phyloP scores from a whole-genome alignment of 176 grass and related monocot genomes.

The Carex kokanica region DNA sequence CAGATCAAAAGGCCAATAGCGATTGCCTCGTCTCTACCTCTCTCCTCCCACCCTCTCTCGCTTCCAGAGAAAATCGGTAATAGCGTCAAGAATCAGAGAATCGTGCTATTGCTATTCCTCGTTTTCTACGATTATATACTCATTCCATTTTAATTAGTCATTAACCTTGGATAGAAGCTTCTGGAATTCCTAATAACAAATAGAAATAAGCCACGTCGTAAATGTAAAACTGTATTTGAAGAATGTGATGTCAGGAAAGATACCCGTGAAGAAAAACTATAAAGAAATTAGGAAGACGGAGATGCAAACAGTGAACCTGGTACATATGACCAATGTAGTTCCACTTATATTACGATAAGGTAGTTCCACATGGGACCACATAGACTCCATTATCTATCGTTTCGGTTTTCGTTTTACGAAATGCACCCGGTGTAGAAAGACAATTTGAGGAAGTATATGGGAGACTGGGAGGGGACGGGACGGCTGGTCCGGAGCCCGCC shows the following conservation, averaged over 20 bases:
- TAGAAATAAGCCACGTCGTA: background rate
- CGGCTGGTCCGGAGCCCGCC: slow-evolving; percentile 13
- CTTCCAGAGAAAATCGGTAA: slow-evolving; percentile 17
- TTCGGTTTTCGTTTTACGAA: background rate
- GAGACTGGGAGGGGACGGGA: background rate
- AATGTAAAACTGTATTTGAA: background rate
- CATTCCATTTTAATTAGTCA: background rate
- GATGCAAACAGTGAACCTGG: background rate
- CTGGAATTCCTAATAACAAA: background rate
- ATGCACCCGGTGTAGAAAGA: background rate
- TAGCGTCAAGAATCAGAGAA: slow-evolving; percentile 18
- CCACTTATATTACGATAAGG: background rate
- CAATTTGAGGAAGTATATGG: background rate
- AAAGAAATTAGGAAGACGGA: background rate
- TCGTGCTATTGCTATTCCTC: background rate
- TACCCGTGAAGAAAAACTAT: background rate
- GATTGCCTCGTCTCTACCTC: slow-evolving; percentile 18
- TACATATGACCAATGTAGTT: background rate
- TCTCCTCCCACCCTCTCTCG: slow-evolving; percentile 5
- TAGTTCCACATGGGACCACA: background rate
- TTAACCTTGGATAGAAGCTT: background rate
- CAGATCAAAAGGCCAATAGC: slow-evolving; percentile 28
- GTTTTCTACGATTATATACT: slow-evolving; percentile 19
- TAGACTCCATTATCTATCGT: too few relatives aligned
- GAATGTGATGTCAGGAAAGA: background rate